phyloP scores from a whole-genome alignment of 208 protist species.

The Angomonas ambiguus region DNA sequence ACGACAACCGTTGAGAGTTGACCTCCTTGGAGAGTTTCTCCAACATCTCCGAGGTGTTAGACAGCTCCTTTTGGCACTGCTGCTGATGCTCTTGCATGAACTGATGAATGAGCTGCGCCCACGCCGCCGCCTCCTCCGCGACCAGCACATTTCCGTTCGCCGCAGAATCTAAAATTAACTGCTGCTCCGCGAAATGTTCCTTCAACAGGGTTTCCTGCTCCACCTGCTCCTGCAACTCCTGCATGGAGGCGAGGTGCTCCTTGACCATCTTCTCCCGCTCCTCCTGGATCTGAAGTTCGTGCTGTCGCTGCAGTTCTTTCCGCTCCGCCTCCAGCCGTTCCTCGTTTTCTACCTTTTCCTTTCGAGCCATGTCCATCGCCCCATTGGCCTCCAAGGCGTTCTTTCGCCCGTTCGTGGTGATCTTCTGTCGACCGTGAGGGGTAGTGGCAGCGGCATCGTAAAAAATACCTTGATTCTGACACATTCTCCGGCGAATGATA shows the following conservation, averaged over 20 bases:
- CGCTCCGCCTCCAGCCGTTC: constrained; percentile 37
- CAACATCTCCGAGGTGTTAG: constrained; percentile 14
- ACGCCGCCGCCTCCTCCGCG: constrained; percentile 43
- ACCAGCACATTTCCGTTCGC: constrained; percentile 38
- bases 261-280: constrained; percentile 26
- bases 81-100: constrained; percentile 39
- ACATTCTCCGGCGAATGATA: constrained; percentile 44
- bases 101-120: constrained; percentile 22
- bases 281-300: constrained; percentile 31
- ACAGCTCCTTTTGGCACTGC: constrained; percentile 28
- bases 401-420: constrained; percentile 35
- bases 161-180: constrained; percentile 25
- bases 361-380: constrained; percentile 32
- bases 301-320: constrained; percentile 18
- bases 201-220: constrained; percentile 19
- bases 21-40: constrained; percentile 50
- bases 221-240: constrained; percentile 41
- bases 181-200: constrained; percentile 25
- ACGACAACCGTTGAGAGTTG: constrained; percentile 29
- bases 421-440: constrained; percentile 31
- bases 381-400: constrained; percentile 32
- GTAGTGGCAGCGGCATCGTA: constrained; percentile 34
- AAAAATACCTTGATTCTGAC: constrained; percentile 50
- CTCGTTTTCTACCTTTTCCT: constrained; percentile 43
- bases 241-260: constrained; percentile 29